phyloP scores from a whole-genome alignment of 1,139 yeast species.

The Taphrina flavorubra region DNA sequence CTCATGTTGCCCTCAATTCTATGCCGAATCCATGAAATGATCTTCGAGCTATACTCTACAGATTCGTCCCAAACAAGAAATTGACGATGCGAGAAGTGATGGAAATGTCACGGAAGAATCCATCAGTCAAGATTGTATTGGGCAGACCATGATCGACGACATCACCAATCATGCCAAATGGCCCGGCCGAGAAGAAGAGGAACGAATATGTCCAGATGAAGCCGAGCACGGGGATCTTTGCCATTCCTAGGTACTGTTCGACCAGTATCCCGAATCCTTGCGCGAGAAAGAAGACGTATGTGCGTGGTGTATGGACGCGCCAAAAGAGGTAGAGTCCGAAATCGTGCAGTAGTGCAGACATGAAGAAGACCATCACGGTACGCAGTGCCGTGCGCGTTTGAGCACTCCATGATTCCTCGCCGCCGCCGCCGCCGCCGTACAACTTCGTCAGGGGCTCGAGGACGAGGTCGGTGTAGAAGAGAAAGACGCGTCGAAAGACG shows the following conservation, averaged over 20 bases:
- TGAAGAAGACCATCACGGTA: conserved; percentile 11
- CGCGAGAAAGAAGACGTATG: conserved; percentile 8
- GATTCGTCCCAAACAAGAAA: not conserved
- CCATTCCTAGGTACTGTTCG: conserved; percentile 5
- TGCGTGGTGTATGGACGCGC: conserved; percentile 12
- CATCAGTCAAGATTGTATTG: conserved; percentile 18
- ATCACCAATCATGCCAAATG: conserved; percentile 26
- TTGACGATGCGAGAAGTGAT: conserved; percentile 10
- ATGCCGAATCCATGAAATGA: not conserved
- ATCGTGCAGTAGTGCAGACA: conserved; percentile 24
- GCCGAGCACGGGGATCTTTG: conserved; percentile 5
- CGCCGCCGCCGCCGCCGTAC: not conserved
- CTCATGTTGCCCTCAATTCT: no score
- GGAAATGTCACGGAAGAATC: conserved; percentile 26
- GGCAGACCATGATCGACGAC: conserved; percentile 16
- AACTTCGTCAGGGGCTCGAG: not conserved
- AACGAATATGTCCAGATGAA: conserved; percentile 23
- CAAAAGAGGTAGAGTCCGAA: conserved; percentile 17
- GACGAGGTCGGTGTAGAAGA: conserved; percentile 20
- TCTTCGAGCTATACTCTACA: not conserved
- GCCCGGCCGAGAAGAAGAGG: conserved; percentile 15
- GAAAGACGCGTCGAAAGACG: conserved; percentile 18
- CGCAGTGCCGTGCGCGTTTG: not conserved
- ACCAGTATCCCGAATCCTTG: conserved; percentile 18
- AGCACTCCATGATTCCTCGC: not conserved